Percentiles rank a stretch among this genome's conserved stretches.
Conservation (phyloP, 768 basidiomycete species). For the Trametes gibbosa region DNA sequence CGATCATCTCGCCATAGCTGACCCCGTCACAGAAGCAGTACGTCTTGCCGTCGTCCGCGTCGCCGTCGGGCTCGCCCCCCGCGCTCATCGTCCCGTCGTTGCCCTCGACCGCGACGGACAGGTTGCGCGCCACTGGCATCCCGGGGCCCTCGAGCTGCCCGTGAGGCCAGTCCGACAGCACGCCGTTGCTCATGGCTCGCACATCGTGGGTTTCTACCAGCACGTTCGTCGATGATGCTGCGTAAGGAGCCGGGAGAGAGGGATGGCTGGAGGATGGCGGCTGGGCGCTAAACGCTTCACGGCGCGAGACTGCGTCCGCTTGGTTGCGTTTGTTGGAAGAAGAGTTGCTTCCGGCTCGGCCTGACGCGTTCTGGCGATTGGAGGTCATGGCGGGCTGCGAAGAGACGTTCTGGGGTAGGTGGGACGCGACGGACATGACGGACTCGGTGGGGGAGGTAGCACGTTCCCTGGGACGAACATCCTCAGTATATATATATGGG, state of each 20-base stretch:
- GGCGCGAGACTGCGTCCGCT: conserved; percentile 27
- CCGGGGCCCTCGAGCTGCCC: conserved; percentile 73
- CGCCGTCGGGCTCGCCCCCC: conserved; percentile 53
- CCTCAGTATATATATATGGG: background rate
- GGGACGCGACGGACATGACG: conserved; percentile 67
- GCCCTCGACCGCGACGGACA: conserved; percentile 33
- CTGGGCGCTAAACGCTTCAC: conserved; percentile 46
- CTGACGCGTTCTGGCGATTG: conserved; percentile 31
- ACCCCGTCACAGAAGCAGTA: conserved; percentile 86
- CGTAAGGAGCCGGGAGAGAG: conserved; percentile 49
- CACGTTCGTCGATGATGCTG: conserved; percentile 6
- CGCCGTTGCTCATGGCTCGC: conserved; percentile 34
- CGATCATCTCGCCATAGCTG: conserved; percentile 95
- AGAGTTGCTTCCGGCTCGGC: conserved; percentile 27
- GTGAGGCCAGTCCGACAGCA: conserved; percentile 37
- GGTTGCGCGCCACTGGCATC: conserved; percentile 62
- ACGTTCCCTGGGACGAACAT: conserved; percentile 50
- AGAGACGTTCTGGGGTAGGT: conserved; percentile 37
- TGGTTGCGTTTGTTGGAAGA: conserved; percentile 23
- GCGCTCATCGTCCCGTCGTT: conserved; percentile 41
- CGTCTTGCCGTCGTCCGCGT: conserved; percentile 53
- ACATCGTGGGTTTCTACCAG: conserved; percentile 16
- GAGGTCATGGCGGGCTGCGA: conserved; percentile 31
- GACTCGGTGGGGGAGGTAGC: conserved; percentile 72
- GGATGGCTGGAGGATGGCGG: conserved; percentile 54